Percentiles rank a stretch among this genome's conserved stretches.
phyloP scores from a whole-genome alignment of 331 rosid genomes.

The Quercus phellos region DNA sequence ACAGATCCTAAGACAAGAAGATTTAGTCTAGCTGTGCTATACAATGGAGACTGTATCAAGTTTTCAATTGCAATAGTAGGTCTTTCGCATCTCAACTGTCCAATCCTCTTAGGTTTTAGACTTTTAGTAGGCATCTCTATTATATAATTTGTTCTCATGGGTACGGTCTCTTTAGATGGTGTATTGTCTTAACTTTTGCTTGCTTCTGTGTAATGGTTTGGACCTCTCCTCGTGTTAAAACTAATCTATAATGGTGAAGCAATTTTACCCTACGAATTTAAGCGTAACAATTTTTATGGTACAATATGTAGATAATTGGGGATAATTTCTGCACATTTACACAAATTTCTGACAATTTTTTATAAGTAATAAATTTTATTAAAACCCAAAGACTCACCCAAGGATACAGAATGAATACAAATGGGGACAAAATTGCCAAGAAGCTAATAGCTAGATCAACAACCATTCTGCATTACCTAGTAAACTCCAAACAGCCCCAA shows the following conservation, averaged over 20 bases:
- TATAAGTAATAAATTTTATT: too few species aligned
- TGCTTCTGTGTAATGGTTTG: background rate
- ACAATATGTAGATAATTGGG: background rate
- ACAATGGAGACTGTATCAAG: background rate
- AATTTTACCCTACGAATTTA: background rate
- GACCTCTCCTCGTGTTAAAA: background rate
- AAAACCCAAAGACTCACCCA: too few species aligned
- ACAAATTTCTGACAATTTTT: background rate
- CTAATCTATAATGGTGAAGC: background rate
- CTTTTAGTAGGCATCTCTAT: background rate
- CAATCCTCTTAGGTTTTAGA: background rate
- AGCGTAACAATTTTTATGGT: background rate
- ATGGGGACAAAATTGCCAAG: too few species aligned
- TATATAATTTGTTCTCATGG: background rate
- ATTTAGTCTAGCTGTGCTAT: background rate
- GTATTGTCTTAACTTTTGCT: background rate
- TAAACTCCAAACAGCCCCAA: too few species aligned
- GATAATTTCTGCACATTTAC: background rate
- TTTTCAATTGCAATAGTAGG: background rate
- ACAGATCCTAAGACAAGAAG: background rate
- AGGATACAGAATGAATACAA: too few species aligned
- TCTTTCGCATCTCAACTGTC: background rate
- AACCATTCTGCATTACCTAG: too few species aligned
- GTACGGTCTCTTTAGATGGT: too few species aligned
- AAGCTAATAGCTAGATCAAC: too few species aligned